phyloP scores from a whole-genome alignment of 208 protist species.

The Leishmania mexicana region DNA sequence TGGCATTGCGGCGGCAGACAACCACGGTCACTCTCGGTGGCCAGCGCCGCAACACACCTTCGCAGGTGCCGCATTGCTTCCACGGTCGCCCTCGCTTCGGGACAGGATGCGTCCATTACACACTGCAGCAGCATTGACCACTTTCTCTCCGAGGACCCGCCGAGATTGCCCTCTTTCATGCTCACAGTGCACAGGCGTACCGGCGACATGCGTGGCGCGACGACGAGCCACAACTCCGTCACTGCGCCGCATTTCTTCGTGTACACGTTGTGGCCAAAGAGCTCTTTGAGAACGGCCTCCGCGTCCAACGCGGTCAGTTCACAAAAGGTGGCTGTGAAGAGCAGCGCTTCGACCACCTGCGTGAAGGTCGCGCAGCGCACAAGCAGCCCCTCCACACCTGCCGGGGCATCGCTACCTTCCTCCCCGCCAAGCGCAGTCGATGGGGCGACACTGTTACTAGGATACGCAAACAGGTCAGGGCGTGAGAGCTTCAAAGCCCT shows the following conservation, averaged over 20 bases:
- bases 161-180: neutral
- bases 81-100: neutral
- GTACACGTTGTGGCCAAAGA: neutral
- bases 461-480: neutral
- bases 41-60: neutral
- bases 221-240: constrained; percentile 1
- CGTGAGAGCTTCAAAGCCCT: constrained; percentile 1
- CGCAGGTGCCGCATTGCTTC: neutral
- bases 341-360: constrained; percentile 4
- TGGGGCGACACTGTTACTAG: neutral
- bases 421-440: neutral
- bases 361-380: constrained; percentile 3
- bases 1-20: neutral
- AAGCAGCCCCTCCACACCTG: neutral
- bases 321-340: constrained; percentile 5
- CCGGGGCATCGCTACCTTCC: neutral
- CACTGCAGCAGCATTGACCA: neutral
- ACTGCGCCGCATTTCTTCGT: neutral
- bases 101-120: constrained; percentile 9
- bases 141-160: neutral
- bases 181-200: neutral
- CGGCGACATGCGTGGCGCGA: neutral
- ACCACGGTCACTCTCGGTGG: neutral
- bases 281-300: neutral
- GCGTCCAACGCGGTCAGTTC: neutral